Evolutionary conservation across 306 rosid species (phyloP).

Genomic region (Pueraria montana): DNA sequence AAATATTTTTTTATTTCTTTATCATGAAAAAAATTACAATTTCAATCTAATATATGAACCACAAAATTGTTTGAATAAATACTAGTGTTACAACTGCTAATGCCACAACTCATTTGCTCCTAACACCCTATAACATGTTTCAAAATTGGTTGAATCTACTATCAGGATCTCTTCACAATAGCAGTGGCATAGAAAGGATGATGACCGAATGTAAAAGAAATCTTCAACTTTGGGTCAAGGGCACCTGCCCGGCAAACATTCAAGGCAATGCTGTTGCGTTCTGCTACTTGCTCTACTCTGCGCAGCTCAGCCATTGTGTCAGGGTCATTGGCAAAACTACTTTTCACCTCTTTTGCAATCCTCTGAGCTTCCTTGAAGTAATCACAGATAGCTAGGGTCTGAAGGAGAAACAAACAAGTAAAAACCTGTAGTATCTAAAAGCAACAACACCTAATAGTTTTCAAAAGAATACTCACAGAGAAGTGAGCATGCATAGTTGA

Average conservation of each 20-base stretch:
- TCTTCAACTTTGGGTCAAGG: constrained; percentile 76
- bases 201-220: constrained; percentile 79
- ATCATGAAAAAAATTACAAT: constrained; percentile 56
- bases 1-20: constrained; percentile 46
- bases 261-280: constrained; percentile 89
- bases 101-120: constrained; percentile 55
- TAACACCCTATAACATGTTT: constrained; percentile 46
- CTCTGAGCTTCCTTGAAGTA: constrained; percentile 93
- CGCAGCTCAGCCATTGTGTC: constrained; percentile 82
- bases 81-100: constrained; percentile 55
- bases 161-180: constrained; percentile 85
- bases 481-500: constrained; percentile 64
- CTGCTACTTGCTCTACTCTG: constrained; percentile 90
- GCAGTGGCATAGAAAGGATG: constrained; percentile 93
- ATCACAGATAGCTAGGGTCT: constrained; percentile 78
- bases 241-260: constrained; percentile 74
- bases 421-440: constrained; percentile 1
- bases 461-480: constrained; percentile 67
- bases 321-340: constrained; percentile 76
- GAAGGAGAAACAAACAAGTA: constrained; percentile 35
- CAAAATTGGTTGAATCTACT: constrained; percentile 67
- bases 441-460: background rate
- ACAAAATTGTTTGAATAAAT: constrained; percentile 52
- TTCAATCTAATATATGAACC: constrained; percentile 54
- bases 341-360: constrained; percentile 81